These are phyloP conservation scores for Papiliotrema laurentii DNA, from an alignment of 1,284 basidiomycete genomes.

Conservation along the genomic window DNA sequence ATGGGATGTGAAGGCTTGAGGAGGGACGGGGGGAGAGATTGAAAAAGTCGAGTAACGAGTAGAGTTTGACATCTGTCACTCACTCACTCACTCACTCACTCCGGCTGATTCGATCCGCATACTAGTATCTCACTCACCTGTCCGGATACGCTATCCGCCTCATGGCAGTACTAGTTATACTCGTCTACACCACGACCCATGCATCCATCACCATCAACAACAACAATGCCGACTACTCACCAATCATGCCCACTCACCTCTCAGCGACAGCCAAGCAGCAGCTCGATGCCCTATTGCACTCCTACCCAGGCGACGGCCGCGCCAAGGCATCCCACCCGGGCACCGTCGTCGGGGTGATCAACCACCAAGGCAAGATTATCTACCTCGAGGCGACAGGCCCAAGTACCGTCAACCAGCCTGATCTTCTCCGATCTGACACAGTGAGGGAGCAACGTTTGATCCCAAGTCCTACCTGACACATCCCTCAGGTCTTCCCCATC, in stretches of 20 bases:
- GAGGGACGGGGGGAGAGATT: no score
- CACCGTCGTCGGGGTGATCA: constrained; percentile 6
- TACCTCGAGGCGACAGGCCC: constrained; percentile 5
- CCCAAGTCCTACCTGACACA: background rate
- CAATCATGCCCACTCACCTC: background rate
- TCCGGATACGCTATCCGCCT: no score
- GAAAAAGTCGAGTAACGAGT: no score
- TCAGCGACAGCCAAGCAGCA: background rate
- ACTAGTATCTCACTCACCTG: no score
- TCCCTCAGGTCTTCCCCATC: constrained; percentile 16
- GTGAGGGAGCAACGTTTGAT: background rate
- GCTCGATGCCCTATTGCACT: constrained; percentile 2
- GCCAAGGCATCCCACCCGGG: constrained; percentile 3
- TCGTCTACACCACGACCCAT: no score
- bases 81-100: no score
- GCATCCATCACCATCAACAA: no score
- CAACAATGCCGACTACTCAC: no score
- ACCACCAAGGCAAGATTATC: constrained; percentile 3
- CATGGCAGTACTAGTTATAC: no score
- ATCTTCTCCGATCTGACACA: background rate
- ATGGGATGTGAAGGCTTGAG: no score
- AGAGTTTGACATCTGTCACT: no score
- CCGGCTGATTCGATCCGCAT: no score
- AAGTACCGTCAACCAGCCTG: background rate
- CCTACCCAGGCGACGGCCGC: background rate